These are phyloP conservation scores for Mucor circinelloides DNA, from an alignment of 371 early-diverging fungal species.

Conservation along the genomic window DNA sequence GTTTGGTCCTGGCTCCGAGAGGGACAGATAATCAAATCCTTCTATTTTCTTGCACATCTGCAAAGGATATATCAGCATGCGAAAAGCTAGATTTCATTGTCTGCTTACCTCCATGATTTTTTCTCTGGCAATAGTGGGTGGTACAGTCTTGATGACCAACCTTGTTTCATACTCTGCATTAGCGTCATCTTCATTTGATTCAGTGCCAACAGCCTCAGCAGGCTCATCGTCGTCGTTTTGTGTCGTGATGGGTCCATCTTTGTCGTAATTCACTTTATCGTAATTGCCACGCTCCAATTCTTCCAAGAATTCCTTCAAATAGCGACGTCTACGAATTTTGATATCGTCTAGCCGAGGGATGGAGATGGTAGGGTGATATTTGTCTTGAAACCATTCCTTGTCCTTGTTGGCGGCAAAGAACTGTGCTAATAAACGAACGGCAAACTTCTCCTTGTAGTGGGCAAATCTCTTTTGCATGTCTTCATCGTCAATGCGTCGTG, in stretches of 20 bases:
- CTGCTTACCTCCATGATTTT: constrained; percentile 71
- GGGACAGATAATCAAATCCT: constrained; percentile 82
- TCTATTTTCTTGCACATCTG: constrained; percentile 71
- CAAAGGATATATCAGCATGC: background rate
- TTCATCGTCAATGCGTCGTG: constrained; percentile 70
- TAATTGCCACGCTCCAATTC: constrained; percentile 73
- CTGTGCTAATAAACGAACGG: constrained; percentile 62
- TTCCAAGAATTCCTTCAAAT: constrained; percentile 60
- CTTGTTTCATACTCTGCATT: constrained; percentile 52
- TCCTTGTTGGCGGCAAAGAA: constrained; percentile 82
- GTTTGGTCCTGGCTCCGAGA: constrained; percentile 86
- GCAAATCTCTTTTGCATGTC: constrained; percentile 80
- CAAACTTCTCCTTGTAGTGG: constrained; percentile 79
- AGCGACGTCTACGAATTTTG: constrained; percentile 53
- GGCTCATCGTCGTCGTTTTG: constrained; percentile 2
- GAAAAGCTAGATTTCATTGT: background rate
- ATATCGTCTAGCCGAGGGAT: constrained; percentile 59
- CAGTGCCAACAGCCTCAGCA: background rate
- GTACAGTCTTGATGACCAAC: constrained; percentile 83
- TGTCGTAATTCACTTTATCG: constrained; percentile 72
- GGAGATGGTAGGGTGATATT: constrained; percentile 80
- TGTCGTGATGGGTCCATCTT: constrained; percentile 20
- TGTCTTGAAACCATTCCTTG: constrained; percentile 92
- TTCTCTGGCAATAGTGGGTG: constrained; percentile 74
- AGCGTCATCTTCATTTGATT: constrained; percentile 30